phyloP scores from a whole-genome alignment of 768 basidiomycete genomes.

The Hydnum rufescens region DNA sequence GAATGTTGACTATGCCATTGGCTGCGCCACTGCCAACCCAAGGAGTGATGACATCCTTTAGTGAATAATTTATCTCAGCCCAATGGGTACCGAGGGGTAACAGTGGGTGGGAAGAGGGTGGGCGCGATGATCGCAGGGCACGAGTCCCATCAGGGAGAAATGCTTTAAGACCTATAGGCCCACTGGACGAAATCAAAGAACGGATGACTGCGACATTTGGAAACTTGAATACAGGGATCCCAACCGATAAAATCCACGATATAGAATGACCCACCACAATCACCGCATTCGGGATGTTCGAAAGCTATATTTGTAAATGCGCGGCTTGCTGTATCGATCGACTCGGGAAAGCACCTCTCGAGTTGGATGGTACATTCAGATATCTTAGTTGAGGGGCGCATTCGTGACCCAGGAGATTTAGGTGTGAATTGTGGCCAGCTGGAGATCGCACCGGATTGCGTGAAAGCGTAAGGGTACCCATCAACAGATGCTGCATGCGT shows the following conservation, averaged over 20 bases:
- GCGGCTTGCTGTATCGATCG: constrained; percentile 1
- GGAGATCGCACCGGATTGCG: neutral
- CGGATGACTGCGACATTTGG: constrained; percentile 11
- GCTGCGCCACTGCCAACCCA: neutral
- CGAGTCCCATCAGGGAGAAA: constrained; percentile 13
- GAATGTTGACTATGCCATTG: neutral
- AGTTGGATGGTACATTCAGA: constrained; percentile 12
- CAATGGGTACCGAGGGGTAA: constrained; percentile 11
- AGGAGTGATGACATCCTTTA: constrained; percentile 3
- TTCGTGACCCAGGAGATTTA: neutral
- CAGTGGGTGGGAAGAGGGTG: neutral
- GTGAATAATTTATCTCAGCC: constrained; percentile 11
- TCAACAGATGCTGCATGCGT: constrained; percentile 10
- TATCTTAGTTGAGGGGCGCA: neutral
- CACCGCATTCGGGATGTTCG: constrained; percentile 13
- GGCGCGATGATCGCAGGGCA: neutral
- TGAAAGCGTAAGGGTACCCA: constrained; percentile 13
- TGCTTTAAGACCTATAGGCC: constrained; percentile 12
- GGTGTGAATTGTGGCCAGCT: constrained; percentile 1
- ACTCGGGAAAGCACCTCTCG: constrained; percentile 12
- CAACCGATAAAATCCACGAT: neutral
- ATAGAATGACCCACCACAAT: constrained; percentile 10
- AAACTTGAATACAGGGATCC: neutral
- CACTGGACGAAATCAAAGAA: constrained; percentile 12
- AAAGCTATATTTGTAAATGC: constrained; percentile 14